These are phyloP conservation scores for Globisporangium spiculum DNA, from an alignment of 352 stramenopile species.

Conservation along the genomic window DNA sequence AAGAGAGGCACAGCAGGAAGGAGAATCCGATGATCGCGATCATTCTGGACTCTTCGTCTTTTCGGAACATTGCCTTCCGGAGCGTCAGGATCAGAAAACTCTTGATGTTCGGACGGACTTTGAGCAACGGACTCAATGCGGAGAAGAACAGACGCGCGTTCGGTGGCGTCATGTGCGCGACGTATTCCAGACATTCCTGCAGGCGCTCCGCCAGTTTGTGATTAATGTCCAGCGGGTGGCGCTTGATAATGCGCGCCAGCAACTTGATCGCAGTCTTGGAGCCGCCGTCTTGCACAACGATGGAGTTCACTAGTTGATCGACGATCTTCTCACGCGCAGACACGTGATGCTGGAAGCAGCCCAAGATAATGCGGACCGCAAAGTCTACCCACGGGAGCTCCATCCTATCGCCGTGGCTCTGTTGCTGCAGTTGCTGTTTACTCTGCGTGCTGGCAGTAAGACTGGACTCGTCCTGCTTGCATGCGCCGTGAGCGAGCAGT, in stretches of 20 bases:
- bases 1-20: slow-evolving; percentile 38
- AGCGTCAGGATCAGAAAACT: slow-evolving; percentile 50
- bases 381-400: slow-evolving; percentile 31
- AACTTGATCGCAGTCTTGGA: slow-evolving; percentile 31
- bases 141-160: slow-evolving; percentile 30
- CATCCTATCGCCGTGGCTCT: not conserved
- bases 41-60: slow-evolving; percentile 45
- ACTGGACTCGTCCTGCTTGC: slow-evolving; percentile 19
- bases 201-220: slow-evolving; percentile 28
- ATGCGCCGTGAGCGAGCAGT: slow-evolving; percentile 26
- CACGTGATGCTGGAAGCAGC: slow-evolving; percentile 42
- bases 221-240: slow-evolving; percentile 38
- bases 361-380: slow-evolving; percentile 41
- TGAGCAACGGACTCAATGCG: slow-evolving; percentile 37
- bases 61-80: slow-evolving; percentile 62
- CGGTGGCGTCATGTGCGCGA: slow-evolving; percentile 32
- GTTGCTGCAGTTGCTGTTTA: not conserved
- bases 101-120: slow-evolving; percentile 37
- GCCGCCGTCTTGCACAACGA: slow-evolving; percentile 34
- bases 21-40: slow-evolving; percentile 49
- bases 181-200: slow-evolving; percentile 54
- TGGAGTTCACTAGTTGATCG: slow-evolving; percentile 41
- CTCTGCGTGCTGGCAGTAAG: slow-evolving; percentile 4
- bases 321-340: slow-evolving; percentile 32
- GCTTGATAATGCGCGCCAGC: slow-evolving; percentile 36